phyloP scores from a whole-genome alignment of 1,284 basidiomycete genomes.

The Cryptococcus deneoformans region DNA sequence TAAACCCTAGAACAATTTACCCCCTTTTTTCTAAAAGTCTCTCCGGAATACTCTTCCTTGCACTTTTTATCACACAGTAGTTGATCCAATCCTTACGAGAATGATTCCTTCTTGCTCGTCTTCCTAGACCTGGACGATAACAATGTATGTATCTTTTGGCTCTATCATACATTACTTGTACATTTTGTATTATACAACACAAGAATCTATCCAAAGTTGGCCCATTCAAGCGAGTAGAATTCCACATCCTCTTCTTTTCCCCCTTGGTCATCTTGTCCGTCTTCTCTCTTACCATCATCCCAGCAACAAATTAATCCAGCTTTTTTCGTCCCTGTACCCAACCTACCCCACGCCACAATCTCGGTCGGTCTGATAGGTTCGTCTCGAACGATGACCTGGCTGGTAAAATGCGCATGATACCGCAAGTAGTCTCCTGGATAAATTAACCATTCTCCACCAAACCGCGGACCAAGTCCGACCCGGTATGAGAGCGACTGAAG shows the following conservation, averaged over 20 bases:
- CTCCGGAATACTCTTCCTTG: background rate
- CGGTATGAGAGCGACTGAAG: slow-evolving; percentile 33
- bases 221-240: slow-evolving; percentile 86
- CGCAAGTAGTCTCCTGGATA: slow-evolving; percentile 96
- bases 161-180: background rate
- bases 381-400: slow-evolving; percentile 67
- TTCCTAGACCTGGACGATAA: background rate
- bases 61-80: background rate
- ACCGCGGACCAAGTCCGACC: slow-evolving; percentile 63
- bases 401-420: slow-evolving; percentile 96
- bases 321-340: slow-evolving; percentile 98
- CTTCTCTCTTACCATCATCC: slow-evolving; percentile 56
- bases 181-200: background rate
- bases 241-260: slow-evolving; percentile 56
- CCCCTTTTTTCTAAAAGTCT: background rate
- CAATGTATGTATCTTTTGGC: slow-evolving; percentile 8
- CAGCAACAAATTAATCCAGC: slow-evolving; percentile 87
- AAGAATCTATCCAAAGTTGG: slow-evolving; percentile 70
- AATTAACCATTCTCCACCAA: slow-evolving; percentile 93
- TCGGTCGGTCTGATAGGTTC: slow-evolving; percentile 75
- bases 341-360: slow-evolving; percentile 87
- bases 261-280: slow-evolving; percentile 8
- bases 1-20: background rate
- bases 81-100: background rate
- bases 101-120: background rate